Evolutionary conservation across 1,284 basidiomycete species (phyloP).

Genomic region (Trametes pubescens): DNA sequence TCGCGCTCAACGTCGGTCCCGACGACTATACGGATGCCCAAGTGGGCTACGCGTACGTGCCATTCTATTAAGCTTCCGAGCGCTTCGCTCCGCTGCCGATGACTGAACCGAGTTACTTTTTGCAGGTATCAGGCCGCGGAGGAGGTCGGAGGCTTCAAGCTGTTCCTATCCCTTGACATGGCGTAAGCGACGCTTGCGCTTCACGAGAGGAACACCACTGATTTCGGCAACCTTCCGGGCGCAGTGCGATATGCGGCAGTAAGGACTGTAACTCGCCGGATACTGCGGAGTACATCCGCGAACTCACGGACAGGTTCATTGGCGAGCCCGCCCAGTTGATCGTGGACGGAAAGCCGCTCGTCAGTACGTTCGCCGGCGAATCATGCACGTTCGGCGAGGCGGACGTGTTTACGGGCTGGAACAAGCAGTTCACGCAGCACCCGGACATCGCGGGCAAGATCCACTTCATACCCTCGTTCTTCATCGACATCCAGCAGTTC

Average conservation of each 20-base stretch:
- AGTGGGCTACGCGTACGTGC: conserved; percentile 70
- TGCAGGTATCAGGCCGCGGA: conserved; percentile 60
- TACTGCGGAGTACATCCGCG: conserved; percentile 64
- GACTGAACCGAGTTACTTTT: background rate
- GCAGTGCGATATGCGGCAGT: conserved; percentile 4
- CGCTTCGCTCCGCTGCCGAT: background rate
- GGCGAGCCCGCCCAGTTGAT: conserved; percentile 70
- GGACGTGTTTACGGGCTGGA: conserved; percentile 63
- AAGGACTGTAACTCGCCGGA: conserved; percentile 63
- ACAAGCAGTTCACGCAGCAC: conserved; percentile 61
- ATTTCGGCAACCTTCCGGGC: too few species aligned
- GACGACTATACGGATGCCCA: conserved; percentile 67
- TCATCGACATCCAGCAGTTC: conserved; percentile 62
- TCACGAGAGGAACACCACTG: background rate
- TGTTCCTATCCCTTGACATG: conserved; percentile 87
- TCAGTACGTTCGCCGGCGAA: conserved; percentile 83
- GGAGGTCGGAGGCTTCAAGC: conserved; percentile 69
- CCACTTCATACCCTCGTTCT: conserved; percentile 73
- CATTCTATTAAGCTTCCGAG: conserved; percentile 12
- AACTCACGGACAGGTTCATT: conserved; percentile 64
- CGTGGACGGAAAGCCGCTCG: conserved; percentile 65
- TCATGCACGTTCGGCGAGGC: conserved; percentile 72
- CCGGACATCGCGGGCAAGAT: conserved; percentile 57
- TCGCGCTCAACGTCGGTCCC: conserved; percentile 70
- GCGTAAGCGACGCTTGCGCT: conserved; percentile 47